A percentile compares a stretch with the other conserved stretches of the same genome.
phyloP scores from a whole-genome alignment of 2,329 filamentous ascomycete species.

The Nothopassalora personata region DNA sequence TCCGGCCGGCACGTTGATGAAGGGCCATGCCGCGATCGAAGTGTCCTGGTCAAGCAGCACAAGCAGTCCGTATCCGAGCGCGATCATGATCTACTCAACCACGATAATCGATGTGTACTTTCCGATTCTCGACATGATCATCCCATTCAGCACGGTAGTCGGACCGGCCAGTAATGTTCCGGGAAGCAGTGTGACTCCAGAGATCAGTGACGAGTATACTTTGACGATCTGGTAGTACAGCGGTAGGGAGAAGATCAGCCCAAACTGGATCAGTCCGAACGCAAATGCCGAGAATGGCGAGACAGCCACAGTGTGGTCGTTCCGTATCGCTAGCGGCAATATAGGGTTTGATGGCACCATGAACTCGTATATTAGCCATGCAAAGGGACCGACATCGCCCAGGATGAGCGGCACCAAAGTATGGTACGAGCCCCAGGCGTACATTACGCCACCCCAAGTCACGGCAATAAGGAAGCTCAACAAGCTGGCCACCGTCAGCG shows the following conservation, averaged over 20 bases:
- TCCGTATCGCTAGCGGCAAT: slow-evolving; percentile 43
- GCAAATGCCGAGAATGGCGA: slow-evolving; percentile 35
- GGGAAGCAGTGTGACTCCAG: slow-evolving; percentile 38
- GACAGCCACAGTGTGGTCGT: slow-evolving; percentile 37
- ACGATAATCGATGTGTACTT: slow-evolving; percentile 57
- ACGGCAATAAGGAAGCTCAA: slow-evolving; percentile 58
- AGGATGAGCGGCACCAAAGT: slow-evolving; percentile 58
- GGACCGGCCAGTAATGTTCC: slow-evolving; percentile 25
- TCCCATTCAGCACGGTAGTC: slow-evolving; percentile 53
- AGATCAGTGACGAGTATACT: slow-evolving; percentile 32
- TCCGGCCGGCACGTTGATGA: slow-evolving; percentile 56
- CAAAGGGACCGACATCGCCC: slow-evolving; percentile 48
- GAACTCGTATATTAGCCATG: slow-evolving; percentile 53
- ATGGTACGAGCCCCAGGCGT: slow-evolving; percentile 57
- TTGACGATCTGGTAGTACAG: slow-evolving; percentile 5
- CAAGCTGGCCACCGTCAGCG: slow-evolving; percentile 55
- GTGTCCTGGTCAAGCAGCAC: slow-evolving; percentile 48
- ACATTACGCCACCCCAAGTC: slow-evolving; percentile 62
- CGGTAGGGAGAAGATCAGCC: slow-evolving; percentile 18
- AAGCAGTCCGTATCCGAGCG: slow-evolving; percentile 54
- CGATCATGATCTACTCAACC: slow-evolving; percentile 56
- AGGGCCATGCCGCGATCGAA: slow-evolving; percentile 52
- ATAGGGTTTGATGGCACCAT: slow-evolving; percentile 44
- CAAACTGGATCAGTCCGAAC: slow-evolving; percentile 27
- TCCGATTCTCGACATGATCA: slow-evolving; percentile 52